These are phyloP conservation scores for Lichtheimia corymbifera DNA, from an alignment of 371 early-diverging fungal genomes.

Conservation along the genomic window DNA sequence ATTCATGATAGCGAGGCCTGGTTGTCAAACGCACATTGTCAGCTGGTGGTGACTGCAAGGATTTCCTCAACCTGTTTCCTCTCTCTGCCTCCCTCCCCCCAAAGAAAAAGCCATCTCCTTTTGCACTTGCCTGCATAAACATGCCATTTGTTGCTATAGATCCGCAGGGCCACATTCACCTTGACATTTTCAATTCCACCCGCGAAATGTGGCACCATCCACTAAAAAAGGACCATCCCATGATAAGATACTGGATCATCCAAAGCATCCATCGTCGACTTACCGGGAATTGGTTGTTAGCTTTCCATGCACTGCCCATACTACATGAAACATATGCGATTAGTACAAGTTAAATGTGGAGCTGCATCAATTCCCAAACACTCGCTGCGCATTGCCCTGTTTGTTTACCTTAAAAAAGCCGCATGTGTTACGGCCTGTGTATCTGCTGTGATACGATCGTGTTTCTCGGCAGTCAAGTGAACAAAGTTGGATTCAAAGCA, in stretches of 20 bases:
- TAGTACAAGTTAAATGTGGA: background rate
- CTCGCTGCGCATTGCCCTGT: too few species aligned
- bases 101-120: background rate
- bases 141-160: slow-evolving; percentile 95
- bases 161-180: slow-evolving; percentile 87
- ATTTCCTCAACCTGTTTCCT: background rate
- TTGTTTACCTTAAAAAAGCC: slow-evolving; percentile 76
- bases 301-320: slow-evolving; percentile 95
- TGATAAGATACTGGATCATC: background rate
- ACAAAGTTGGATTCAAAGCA: slow-evolving; percentile 83
- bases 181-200: slow-evolving; percentile 97
- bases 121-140: slow-evolving; percentile 81
- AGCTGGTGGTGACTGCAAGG: background rate
- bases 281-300: slow-evolving; percentile 80
- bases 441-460: slow-evolving; percentile 95
- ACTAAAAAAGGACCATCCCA: slow-evolving; percentile 38
- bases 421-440: slow-evolving; percentile 97
- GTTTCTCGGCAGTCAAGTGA: slow-evolving; percentile 77
- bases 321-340: slow-evolving; percentile 26
- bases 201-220: slow-evolving; percentile 84
- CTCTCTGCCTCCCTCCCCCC: background rate
- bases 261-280: slow-evolving; percentile 10
- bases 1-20: slow-evolving; percentile 91
- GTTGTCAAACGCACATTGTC: background rate
- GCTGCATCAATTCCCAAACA: too few species aligned